Evolutionary conservation across 1,284 basidiomycete genomes (phyloP).

Genomic region (Bjerkandera adusta): DNA sequence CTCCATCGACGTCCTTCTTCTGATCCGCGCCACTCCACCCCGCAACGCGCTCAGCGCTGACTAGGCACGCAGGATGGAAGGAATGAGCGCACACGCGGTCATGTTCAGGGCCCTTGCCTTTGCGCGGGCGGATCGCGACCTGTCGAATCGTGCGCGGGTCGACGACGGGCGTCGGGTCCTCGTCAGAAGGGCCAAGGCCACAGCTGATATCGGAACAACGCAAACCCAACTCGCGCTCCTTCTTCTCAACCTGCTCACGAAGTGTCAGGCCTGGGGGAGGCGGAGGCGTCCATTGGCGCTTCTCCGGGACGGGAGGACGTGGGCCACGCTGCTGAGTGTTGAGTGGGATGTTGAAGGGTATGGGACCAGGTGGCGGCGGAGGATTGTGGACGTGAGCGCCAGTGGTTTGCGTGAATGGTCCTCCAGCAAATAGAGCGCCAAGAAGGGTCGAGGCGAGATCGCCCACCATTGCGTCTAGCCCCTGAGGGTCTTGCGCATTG

Average conservation of each 20-base stretch:
- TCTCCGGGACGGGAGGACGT: constrained; percentile 20
- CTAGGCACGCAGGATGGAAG: constrained; percentile 71
- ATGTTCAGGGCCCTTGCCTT: constrained; percentile 17
- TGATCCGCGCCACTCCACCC: constrained; percentile 51
- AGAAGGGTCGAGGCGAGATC: not conserved
- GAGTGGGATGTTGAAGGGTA: constrained; percentile 6
- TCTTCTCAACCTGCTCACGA: constrained; percentile 62
- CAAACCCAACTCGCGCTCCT: constrained; percentile 64
- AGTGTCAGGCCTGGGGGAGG: constrained; percentile 45
- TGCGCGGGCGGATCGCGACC: constrained; percentile 39
- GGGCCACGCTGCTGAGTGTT: not conserved
- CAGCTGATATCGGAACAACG: constrained; percentile 70
- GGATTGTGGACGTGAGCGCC: not conserved
- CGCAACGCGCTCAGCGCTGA: constrained; percentile 70
- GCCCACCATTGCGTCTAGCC: not conserved
- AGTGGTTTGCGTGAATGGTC: not conserved
- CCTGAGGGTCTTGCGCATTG: not conserved
- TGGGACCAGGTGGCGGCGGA: constrained; percentile 13
- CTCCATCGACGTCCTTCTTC: constrained; percentile 24
- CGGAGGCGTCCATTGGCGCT: constrained; percentile 35
- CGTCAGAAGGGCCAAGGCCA: constrained; percentile 71
- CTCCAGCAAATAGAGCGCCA: not conserved
- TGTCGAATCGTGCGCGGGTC: constrained; percentile 37
- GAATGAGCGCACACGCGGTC: constrained; percentile 51
- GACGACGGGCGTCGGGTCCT: constrained; percentile 52